Evolutionary conservation across 1,139 yeast genomes (phyloP), one percentile per base, ranked within the genome.

Genomic region (Pichia sp.): DNA sequence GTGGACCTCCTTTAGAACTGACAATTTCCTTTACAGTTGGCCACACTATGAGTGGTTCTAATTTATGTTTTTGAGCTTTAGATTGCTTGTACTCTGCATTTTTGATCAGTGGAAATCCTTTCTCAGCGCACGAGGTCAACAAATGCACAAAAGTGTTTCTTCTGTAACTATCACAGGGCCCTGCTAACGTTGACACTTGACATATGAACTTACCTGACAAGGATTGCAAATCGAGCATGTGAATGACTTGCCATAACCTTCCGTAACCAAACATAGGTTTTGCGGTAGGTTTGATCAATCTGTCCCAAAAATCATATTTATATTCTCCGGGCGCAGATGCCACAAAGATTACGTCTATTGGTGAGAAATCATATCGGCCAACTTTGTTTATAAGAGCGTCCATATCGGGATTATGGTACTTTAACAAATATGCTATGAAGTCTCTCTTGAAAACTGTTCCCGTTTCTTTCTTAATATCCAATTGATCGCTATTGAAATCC

Each of bases 111-210:
- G 38, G 35, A 8, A 25, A 29, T 4, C 50, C 47, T 5, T 55
- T 53, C 38, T 52, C 55, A 10, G 48, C 51, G 17, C 54, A 30
- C 67, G 49, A 5, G 74, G 85, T 40, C 22, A 79, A 49, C 1
- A 74, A 37, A 52, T 78, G 82, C 0, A 81, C 66, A 45, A 77
- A 74, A 1, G 77, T 54, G 22, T 78, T 76, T 0, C 51, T 37
- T 27, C 57, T 56, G 6, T 50, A 51, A 13, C 57, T 48, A 6
- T 64, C 59, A 25, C 66, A 59, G 0, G 85, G 77, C 3, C 71
- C 68, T 1, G 84, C 77, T 15, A 80, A 72, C 0, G 83, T 67
- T 0, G 86, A 75, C 0, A 67, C 65, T 52, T 78, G 85, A 0
- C 78, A 69, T 12, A 56, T 35, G 18, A 56, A 37, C 6, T 74